phyloP scores from a whole-genome alignment of 495 filamentous ascomycete species.

The Podospora tetraspora region DNA sequence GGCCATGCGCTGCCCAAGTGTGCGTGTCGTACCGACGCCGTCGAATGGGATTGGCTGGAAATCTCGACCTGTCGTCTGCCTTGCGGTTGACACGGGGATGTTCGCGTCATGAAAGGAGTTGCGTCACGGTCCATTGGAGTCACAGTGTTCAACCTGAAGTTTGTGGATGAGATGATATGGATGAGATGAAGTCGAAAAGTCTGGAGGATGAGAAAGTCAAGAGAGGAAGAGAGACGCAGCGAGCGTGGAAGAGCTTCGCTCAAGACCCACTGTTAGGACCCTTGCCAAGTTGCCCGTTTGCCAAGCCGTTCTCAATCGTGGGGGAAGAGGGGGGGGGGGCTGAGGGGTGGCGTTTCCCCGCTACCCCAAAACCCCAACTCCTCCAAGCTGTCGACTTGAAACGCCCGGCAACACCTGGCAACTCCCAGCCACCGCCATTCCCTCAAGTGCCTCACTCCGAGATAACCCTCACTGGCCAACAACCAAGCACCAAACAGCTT shows the following conservation, averaged over 20 bases:
- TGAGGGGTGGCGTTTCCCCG: background rate
- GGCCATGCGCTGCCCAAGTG: conserved; percentile 1
- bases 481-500: background rate
- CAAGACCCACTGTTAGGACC: too few relatives aligned
- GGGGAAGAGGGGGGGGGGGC: background rate
- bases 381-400: background rate
- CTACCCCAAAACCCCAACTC: background rate
- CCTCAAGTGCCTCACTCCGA: background rate
- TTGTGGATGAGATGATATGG: background rate
- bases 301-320: background rate
- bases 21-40: background rate
- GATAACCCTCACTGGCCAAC: background rate
- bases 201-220: background rate
- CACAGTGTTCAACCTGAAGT: background rate
- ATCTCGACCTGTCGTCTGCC: background rate
- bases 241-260: too few relatives aligned
- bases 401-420: background rate
- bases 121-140: background rate
- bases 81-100: too few relatives aligned
- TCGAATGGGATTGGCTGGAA: background rate
- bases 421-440: background rate
- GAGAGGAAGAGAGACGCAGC: background rate
- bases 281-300: background rate
- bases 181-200: background rate
- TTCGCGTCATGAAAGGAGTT: background rate